Conservation (phyloP, 2,329 filamentous ascomycete species). For the Fusarium papillatum region DNA sequence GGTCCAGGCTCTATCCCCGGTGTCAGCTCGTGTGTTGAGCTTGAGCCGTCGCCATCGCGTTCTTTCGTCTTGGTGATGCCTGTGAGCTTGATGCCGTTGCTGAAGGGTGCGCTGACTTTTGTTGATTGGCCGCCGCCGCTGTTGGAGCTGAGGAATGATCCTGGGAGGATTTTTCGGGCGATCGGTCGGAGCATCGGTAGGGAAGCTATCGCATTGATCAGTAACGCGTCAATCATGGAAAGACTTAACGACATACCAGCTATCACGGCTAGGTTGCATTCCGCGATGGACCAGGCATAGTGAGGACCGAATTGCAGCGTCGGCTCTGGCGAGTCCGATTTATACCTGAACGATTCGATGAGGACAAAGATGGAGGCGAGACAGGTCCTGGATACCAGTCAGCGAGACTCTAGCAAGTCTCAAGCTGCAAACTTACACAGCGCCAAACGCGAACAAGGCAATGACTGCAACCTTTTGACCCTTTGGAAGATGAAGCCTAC, state of each 20-base stretch:
- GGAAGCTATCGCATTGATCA: conserved; percentile 24
- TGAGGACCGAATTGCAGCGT: conserved; percentile 42
- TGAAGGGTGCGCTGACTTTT: conserved; percentile 26
- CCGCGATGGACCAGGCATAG: conserved; percentile 46
- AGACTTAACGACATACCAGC: conserved; percentile 33
- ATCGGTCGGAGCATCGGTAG: conserved; percentile 41
- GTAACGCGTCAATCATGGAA: neutral
- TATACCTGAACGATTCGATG: conserved; percentile 37
- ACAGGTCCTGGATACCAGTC: conserved; percentile 27
- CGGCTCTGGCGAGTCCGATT: conserved; percentile 40
- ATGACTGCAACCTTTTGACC: conserved; percentile 47
- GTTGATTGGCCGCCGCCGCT: conserved; percentile 25
- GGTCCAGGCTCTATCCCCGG: neutral
- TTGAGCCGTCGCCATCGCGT: conserved; percentile 25
- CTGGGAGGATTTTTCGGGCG: conserved; percentile 31
- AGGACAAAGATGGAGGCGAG: conserved; percentile 46
- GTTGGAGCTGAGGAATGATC: conserved; percentile 32
- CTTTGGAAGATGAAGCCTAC: conserved; percentile 44
- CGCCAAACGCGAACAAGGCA: conserved; percentile 46
- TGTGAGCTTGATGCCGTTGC: conserved; percentile 31
- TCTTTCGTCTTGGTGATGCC: conserved; percentile 24
- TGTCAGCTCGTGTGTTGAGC: conserved; percentile 32
- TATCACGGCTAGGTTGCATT: conserved; percentile 47
- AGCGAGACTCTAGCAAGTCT: neutral
- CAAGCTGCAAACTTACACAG: conserved; percentile 35